Evolutionary conservation across 148 eudicot species (phyloP).

Genomic region (Tetragonia tetragonoides): DNA sequence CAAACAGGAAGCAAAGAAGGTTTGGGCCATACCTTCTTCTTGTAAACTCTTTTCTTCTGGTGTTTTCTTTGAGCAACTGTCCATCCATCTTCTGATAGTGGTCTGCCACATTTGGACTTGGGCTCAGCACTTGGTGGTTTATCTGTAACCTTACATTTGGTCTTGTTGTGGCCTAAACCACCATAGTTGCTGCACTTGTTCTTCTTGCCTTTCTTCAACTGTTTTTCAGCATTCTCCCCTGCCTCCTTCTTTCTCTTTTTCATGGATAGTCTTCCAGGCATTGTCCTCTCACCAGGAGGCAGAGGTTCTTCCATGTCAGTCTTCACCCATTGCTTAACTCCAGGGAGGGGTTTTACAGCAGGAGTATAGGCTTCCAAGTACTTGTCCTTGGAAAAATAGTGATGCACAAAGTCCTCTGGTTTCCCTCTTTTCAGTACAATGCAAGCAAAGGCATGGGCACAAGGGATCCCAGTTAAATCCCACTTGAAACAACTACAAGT

Average conservation of each 20-base stretch:
- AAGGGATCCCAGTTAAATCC: not conserved
- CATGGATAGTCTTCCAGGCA: not conserved
- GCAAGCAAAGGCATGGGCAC: not conserved
- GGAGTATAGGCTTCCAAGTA: not conserved
- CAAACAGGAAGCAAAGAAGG: too few species aligned
- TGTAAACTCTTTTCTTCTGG: too few species aligned
- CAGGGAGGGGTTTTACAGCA: not conserved
- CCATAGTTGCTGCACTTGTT: not conserved
- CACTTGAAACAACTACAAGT: not conserved
- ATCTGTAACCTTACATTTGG: not conserved
- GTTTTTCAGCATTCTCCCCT: not conserved
- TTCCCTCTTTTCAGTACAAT: not conserved
- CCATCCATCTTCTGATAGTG: not conserved
- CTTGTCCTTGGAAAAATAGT: too few species aligned
- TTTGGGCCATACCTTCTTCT: too few species aligned
- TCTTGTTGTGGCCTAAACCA: not conserved
- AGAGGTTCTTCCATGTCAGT: not conserved
- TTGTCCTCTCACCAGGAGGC: not conserved
- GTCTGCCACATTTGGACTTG: not conserved
- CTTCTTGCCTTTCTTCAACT: not conserved
- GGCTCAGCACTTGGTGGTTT: not conserved
- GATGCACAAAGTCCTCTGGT: not conserved
- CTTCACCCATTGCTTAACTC: not conserved
- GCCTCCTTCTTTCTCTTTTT: not conserved
- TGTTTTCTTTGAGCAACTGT: too few species aligned